A percentile compares a stretch with the other conserved stretches of the same genome.
These are phyloP conservation scores for Xylaria scruposa DNA, from an alignment of 495 filamentous ascomycete species.

Conservation along the genomic window DNA sequence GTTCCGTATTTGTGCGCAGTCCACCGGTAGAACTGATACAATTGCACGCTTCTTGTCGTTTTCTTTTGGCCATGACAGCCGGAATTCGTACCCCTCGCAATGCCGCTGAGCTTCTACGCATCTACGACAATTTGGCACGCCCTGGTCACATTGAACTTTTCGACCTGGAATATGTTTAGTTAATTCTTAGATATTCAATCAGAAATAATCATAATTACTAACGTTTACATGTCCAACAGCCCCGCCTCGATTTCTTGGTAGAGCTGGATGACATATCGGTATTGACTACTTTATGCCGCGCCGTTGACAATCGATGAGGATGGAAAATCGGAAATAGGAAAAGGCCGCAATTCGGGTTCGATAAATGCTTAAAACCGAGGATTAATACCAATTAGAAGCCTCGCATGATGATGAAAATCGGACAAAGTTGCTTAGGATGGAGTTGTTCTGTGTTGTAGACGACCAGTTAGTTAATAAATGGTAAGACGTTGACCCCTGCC, in stretches of 20 bases:
- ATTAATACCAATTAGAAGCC: neutral
- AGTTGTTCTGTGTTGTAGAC: neutral
- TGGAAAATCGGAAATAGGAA: slow-evolving; percentile 5
- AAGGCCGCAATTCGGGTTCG: neutral
- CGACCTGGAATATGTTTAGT: slow-evolving; percentile 31
- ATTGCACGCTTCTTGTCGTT: slow-evolving; percentile 37
- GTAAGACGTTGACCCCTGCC: slow-evolving; percentile 7
- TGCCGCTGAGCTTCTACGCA: slow-evolving; percentile 31
- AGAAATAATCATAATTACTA: slow-evolving; percentile 19
- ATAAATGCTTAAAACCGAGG: slow-evolving; percentile 10
- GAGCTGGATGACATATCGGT: neutral
- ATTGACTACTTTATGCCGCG: neutral
- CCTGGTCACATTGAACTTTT: slow-evolving; percentile 34
- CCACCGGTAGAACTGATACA: slow-evolving; percentile 10
- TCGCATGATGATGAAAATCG: neutral
- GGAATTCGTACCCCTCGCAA: slow-evolving; percentile 36
- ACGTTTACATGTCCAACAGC: slow-evolving; percentile 42
- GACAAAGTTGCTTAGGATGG: slow-evolving; percentile 23
- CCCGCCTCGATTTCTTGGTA: slow-evolving; percentile 29
- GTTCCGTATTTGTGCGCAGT: neutral
- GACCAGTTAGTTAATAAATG: neutral
- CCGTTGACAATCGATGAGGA: neutral
- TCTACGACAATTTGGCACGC: slow-evolving; percentile 30
- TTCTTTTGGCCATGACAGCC: slow-evolving; percentile 39
- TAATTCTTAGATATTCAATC: neutral